Evolutionary conservation across 2,329 filamentous ascomycete species (phyloP), one percentile per base, ranked within the genome.

Genomic region (Rutstroemia sydowiana): DNA sequence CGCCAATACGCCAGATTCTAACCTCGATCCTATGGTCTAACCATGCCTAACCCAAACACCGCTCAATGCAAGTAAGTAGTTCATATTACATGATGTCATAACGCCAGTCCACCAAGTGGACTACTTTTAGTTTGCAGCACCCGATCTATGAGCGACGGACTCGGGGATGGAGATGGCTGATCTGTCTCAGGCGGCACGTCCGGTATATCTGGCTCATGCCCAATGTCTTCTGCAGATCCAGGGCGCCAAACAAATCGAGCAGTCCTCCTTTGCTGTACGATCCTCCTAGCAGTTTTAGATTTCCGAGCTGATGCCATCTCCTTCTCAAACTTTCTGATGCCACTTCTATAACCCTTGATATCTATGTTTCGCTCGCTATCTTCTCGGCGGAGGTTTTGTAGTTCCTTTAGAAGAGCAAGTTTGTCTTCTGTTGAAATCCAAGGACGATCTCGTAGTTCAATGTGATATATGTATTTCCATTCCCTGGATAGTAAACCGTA

Each of bases 1-100:
- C 48, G 45, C 48, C 48, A 45, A 45, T 37, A 51, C 48, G 32
- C 48, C 48, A 23, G n/a, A n/a, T n/a, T n/a, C n/a, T n/a, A n/a
- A n/a, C n/a, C n/a, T n/a, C n/a, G n/a, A n/a, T n/a, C 26, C 40
- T 30, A 50, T 44, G 32, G 16, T 32, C 48, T 18, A 50, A n/a
- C 45, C 32, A 47, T 47, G 20, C 47, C 43, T 40, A 46, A 21
- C 26, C 4, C 30, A 36, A 45, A 40, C 52, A 48, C 52, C 52
- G 11, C 18, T 31, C 16, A 37, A 51, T 51, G 43, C 40, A 45
- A 18, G 30, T 44, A 44, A 43, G n/a, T n/a, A n/a, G n/a, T 30
- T 49, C 39, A 44, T 28, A 45, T 36, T 36, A 45, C 21, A 31
- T n/a, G 14, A 45, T 11, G 2, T 45, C 14, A 45, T 30, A 39